These are phyloP conservation scores for Fusarium sp. DNA, from an alignment of 2,329 filamentous ascomycete genomes.

Conservation along the genomic window DNA sequence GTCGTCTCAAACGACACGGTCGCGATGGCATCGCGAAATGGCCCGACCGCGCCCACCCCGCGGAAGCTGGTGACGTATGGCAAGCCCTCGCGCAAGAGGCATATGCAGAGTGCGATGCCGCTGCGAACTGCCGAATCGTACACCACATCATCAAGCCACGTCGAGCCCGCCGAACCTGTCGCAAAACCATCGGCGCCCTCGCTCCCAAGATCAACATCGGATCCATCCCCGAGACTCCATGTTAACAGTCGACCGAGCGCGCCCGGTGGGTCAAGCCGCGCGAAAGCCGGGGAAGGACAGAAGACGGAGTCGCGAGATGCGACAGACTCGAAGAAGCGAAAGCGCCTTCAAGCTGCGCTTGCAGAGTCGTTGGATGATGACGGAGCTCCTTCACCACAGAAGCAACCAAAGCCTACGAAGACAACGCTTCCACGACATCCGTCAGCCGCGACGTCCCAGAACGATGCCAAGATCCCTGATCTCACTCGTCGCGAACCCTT, in stretches of 20 bases:
- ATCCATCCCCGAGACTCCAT: constrained; percentile 26
- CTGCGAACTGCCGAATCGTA: constrained; percentile 35
- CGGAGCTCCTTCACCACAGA: constrained; percentile 2
- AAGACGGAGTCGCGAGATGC: constrained; percentile 26
- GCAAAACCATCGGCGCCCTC: constrained; percentile 30
- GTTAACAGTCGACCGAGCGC: constrained; percentile 13
- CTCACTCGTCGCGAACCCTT: not conserved
- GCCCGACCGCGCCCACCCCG: constrained; percentile 35
- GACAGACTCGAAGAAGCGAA: constrained; percentile 39
- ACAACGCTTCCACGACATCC: constrained; percentile 24
- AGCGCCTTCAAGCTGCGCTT: constrained; percentile 30
- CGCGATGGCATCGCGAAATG: constrained; percentile 36
- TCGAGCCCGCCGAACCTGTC: constrained; percentile 18
- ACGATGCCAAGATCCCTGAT: not conserved
- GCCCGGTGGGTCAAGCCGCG: constrained; percentile 4
- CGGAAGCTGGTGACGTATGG: constrained; percentile 46
- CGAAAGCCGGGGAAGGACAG: constrained; percentile 8
- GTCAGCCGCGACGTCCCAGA: constrained; percentile 3
- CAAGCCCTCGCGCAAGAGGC: constrained; percentile 43
- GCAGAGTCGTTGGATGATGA: constrained; percentile 18
- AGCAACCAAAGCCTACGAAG: constrained; percentile 20
- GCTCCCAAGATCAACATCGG: constrained; percentile 26
- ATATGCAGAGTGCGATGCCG: constrained; percentile 36
- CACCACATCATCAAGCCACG: constrained; percentile 18
- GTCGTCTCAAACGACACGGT: constrained; percentile 14